Evolutionary conservation across 2,329 filamentous ascomycete species (phyloP), one percentile per base, ranked within the genome.

Genomic region (Eutypella sp.): DNA sequence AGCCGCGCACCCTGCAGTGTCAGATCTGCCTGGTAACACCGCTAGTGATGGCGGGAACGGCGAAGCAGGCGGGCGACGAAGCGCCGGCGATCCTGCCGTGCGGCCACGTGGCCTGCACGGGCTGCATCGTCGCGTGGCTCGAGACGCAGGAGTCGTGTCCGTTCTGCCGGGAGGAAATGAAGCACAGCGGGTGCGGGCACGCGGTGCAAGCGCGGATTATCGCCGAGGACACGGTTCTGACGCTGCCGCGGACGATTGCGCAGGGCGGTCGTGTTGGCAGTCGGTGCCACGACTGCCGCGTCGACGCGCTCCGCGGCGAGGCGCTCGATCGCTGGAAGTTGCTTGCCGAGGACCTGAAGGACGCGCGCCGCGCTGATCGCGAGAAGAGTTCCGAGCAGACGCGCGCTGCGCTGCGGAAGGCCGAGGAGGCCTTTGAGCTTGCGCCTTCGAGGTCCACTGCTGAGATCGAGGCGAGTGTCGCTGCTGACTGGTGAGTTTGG

Each of bases 31-130:
- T 45, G 6, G 45, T 46, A 16, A 27, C 44, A 3, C n/a, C 38
- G 3, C 39, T 62, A 0, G 38, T 46, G 38, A 47, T 62, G 44
- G 48, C 25, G 1, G 34, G 18, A 11, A 13, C 34, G n/a, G n/a
- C 34, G 18, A n/a, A 37, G 34, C n/a, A 11, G 6, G 11, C n/a
- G 20, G n/a, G 27, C 0, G 44, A 54, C 4, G 36, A n/a, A 0
- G 45, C 49, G 1, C 57, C 66, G 1, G 48, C 53, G 3, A 61
- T 69, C 1, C 47, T 68, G 20, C 62, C 68, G 0, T 69, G 67
- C 33, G 66, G 65, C 0, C 68, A 71, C 43, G 47, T 62, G 4
- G 62, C 51, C 4, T 64, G 67, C 41, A 38, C 47, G 4, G 15
- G 8, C 2, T 69, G 67, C 34, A 42, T 69, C 15, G 31, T 45